phyloP scores from a whole-genome alignment of 1,284 basidiomycete species.

The Ustilago tritici region DNA sequence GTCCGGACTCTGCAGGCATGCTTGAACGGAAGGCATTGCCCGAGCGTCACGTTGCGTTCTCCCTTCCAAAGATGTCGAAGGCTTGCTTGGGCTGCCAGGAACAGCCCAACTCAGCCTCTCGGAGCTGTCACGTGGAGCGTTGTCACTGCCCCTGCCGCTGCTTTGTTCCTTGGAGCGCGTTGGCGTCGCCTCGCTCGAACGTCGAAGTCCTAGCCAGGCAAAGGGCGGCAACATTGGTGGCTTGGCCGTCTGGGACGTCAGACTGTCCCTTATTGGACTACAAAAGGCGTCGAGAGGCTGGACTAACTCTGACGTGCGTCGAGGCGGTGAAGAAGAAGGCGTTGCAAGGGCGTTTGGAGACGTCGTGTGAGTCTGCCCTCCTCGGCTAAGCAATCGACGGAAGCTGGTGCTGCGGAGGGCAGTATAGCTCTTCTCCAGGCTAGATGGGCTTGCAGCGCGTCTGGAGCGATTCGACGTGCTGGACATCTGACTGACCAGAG shows the following conservation, averaged over 20 bases:
- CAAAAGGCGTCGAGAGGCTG: conserved; percentile 6
- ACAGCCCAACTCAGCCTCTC: not conserved
- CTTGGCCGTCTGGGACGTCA: not conserved
- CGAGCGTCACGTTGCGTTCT: not conserved
- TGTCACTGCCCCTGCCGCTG: conserved; percentile 8
- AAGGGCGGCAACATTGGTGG: conserved; percentile 24
- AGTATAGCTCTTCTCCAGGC: conserved; percentile 33
- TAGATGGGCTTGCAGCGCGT: conserved; percentile 21
- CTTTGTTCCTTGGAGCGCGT: conserved; percentile 11
- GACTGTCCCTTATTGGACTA: conserved; percentile 6
- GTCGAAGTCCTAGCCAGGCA: conserved; percentile 16
- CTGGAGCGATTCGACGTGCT: conserved; percentile 21
- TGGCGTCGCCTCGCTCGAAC: conserved; percentile 34
- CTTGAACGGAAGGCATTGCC: not conserved
- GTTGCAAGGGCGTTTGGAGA: not conserved
- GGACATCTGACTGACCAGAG: conserved; percentile 36
- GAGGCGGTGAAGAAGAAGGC: conserved; percentile 11
- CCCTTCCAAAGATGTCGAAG: not conserved
- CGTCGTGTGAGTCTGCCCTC: not conserved
- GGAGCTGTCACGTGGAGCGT: not conserved
- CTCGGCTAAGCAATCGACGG: conserved; percentile 28
- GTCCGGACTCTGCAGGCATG: not conserved
- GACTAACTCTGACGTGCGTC: conserved; percentile 9
- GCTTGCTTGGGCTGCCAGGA: conserved; percentile 4
- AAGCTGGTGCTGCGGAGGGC: conserved; percentile 38